phyloP scores from a whole-genome alignment of 106 monocot species.

The Allium cepa region DNA sequence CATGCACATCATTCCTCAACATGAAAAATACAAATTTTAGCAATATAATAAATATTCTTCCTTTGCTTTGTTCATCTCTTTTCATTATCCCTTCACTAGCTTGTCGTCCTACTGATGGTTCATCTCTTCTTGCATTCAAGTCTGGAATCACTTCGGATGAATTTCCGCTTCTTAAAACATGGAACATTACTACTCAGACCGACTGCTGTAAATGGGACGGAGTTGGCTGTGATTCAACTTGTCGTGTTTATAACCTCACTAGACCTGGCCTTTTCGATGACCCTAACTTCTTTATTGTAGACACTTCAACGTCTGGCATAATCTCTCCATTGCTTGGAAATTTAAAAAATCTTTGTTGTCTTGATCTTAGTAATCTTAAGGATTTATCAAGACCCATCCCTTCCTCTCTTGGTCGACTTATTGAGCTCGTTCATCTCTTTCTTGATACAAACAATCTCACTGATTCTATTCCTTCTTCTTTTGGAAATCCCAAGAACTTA shows the following conservation, averaged over 20 bases:
- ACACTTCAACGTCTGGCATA: constrained; percentile 27
- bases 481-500: constrained; percentile 14
- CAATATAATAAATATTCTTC: neutral
- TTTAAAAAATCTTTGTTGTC: constrained; percentile 19
- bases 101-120: constrained; percentile 20
- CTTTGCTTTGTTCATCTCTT: neutral
- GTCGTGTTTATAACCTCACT: constrained; percentile 24
- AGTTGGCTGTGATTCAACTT: constrained; percentile 22
- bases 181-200: constrained; percentile 13
- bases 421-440: constrained; percentile 17
- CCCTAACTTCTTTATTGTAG: constrained; percentile 4
- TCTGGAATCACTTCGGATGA: constrained; percentile 23
- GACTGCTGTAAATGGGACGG: constrained; percentile 35
- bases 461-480: constrained; percentile 15
- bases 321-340: constrained; percentile 27
- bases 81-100: neutral
- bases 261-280: constrained; percentile 14
- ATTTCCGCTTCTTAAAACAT: constrained; percentile 21
- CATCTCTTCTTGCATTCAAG: constrained; percentile 32
- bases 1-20: neutral
- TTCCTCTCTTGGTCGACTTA: constrained; percentile 25
- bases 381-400: constrained; percentile 34
- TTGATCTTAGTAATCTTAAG: constrained; percentile 27
- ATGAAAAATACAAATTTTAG: neutral
- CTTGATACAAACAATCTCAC: constrained; percentile 33